Base-by-base conservation (phyloP, 495 filamentous ascomycete species). In the Diplogelasinospora grovesii region DNA sequence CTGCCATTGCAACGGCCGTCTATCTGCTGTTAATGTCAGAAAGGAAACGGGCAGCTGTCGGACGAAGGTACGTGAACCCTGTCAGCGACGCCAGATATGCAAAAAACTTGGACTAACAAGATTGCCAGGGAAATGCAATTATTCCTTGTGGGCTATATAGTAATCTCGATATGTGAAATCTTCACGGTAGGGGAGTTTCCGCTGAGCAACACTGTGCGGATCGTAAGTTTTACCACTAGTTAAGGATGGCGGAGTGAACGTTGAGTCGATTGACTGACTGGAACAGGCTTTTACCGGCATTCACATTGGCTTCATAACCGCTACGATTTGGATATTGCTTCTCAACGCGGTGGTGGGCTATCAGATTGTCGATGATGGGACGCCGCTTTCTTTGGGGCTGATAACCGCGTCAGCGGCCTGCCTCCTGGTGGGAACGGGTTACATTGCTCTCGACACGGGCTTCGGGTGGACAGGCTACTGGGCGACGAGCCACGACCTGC, bases 351-450 rank as follows among this genome's bases (percentile, higher is more conserved):
- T 95, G 10, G 85, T 99, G 10, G 92, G 93, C 44, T 97, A 81
- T 60, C 93, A 99, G 57, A 56, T 96, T 11, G 70, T 97, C 36
- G 93, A 99, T 47, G 92, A 99, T 52, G 92, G 92, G 23, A 99
- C 92, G 0, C 69, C 82, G 1, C 60, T 89, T 11, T 96, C 89
- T 0, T 49, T 96, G 13, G 85, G 79, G 10, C 70, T 96, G 9
- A 76, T 93, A 33, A 45, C 77, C 38, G 69, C 64, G 14, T 95
- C 92, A 14, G 81, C 79, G 0, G 53, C 71, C 13, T 63, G 71
- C 5, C 63, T 96, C 41, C 92, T 96, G 58, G 69, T 97, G 48
- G 92, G 92, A 20, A 92, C 89, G 4, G 89, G 89, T 11, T 99
- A 95, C 62, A 93, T 99, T 49, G 85, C 89, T 2, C 76, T 99